phyloP scores from a whole-genome alignment of 202 grass and related monocot genomes.

The Carex sylvatica region DNA sequence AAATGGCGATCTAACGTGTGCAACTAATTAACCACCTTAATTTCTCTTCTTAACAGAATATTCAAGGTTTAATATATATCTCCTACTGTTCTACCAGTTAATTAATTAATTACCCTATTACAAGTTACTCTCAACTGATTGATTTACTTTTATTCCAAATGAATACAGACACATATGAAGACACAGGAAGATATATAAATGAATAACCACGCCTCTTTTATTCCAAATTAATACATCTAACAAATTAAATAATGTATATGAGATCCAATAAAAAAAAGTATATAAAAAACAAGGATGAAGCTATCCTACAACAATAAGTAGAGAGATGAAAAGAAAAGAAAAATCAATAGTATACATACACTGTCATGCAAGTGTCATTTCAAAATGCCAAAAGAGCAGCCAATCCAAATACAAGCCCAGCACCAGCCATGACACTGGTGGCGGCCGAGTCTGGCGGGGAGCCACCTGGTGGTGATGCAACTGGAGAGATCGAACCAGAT shows the following conservation, averaged over 20 bases:
- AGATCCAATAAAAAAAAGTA: not conserved
- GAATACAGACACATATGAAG: not conserved
- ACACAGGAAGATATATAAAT: not conserved
- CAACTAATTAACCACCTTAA: too few species aligned
- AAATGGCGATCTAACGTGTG: too few species aligned
- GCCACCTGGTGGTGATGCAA: not conserved
- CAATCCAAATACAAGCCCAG: constrained; percentile 13
- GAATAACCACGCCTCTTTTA: constrained; percentile 5
- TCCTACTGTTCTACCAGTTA: too few species aligned
- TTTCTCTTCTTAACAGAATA: too few species aligned
- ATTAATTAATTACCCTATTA: too few species aligned
- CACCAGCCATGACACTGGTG: not conserved
- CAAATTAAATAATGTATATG: constrained; percentile 15
- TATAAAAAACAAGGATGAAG: not conserved
- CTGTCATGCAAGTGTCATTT: not conserved
- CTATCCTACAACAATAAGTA: not conserved
- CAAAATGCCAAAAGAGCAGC: constrained; percentile 23
- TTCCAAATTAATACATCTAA: constrained; percentile 21
- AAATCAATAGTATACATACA: too few species aligned
- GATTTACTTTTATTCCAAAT: too few species aligned
- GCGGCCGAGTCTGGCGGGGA: not conserved
- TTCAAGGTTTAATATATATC: too few species aligned
- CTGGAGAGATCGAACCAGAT: not conserved
- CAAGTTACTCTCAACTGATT: too few species aligned
- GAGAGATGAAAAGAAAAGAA: too few species aligned